Percentiles rank a stretch among this genome's conserved stretches.
Evolutionary conservation across 495 filamentous ascomycete species (phyloP).

Genomic region (Podospora pseudopauciseta): DNA sequence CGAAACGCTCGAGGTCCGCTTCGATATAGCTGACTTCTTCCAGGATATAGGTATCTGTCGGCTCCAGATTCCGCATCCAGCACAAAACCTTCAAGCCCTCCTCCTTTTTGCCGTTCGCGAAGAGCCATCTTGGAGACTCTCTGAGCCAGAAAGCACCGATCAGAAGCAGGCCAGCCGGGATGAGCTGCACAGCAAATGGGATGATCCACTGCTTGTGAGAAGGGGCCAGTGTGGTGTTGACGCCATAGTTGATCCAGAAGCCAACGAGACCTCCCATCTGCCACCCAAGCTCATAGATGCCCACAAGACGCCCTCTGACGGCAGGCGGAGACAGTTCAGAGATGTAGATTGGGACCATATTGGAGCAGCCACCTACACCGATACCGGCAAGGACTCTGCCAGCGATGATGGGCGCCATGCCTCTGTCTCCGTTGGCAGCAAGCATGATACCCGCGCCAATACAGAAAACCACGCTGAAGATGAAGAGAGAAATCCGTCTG

Average conservation of each 20-base stretch:
- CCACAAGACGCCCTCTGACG: conserved; percentile 53
- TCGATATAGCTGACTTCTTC: conserved; percentile 64
- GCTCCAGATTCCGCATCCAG: conserved; percentile 60
- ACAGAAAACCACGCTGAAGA: conserved; percentile 55
- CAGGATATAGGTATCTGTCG: conserved; percentile 60
- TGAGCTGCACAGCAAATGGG: conserved; percentile 55
- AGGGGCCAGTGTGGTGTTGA: conserved; percentile 43
- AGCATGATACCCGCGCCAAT: conserved; percentile 63
- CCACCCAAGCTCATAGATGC: conserved; percentile 70
- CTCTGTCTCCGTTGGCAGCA: conserved; percentile 53
- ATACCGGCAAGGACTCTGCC: conserved; percentile 53
- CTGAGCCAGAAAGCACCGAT: conserved; percentile 49
- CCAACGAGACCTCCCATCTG: conserved; percentile 70
- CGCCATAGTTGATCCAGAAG: conserved; percentile 66
- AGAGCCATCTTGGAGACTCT: conserved; percentile 63
- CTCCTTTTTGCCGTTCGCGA: conserved; percentile 52
- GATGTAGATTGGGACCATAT: conserved; percentile 57
- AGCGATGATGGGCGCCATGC: conserved; percentile 58
- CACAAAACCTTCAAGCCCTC: conserved; percentile 56
- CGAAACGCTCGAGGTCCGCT: conserved; percentile 54
- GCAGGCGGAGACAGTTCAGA: conserved; percentile 54
- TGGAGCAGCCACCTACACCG: conserved; percentile 51
- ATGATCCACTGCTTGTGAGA: conserved; percentile 53
- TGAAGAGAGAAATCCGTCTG: conserved; percentile 51
- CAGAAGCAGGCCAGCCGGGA: conserved; percentile 51